Percentiles rank a stretch among this genome's conserved stretches.
phyloP scores from a whole-genome alignment of 129 eudicot species.

The Silybum marianum region DNA sequence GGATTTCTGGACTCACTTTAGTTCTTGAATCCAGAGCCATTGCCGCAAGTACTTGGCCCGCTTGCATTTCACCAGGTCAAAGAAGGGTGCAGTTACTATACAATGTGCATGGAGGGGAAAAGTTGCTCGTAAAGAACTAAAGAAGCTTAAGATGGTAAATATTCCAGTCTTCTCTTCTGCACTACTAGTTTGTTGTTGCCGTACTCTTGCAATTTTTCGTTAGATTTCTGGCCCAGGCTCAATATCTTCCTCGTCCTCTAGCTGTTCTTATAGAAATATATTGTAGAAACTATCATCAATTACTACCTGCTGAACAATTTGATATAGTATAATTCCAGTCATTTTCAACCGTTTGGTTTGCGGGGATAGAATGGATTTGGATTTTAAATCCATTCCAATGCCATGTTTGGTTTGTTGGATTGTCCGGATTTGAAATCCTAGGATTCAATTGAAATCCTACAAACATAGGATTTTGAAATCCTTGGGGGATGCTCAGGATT shows the following conservation, averaged over 20 bases:
- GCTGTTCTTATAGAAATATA: background rate
- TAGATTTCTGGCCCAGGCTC: background rate
- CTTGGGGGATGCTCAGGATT: too few species aligned
- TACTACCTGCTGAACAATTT: background rate
- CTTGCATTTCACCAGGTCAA: constrained; percentile 51
- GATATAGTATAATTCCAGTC: background rate
- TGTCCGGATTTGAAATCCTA: background rate
- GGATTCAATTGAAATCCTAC: too few species aligned
- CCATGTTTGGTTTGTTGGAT: background rate
- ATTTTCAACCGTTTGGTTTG: background rate
- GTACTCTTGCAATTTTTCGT: background rate
- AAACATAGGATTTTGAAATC: too few species aligned
- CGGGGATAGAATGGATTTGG: background rate
- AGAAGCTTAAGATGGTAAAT: constrained; percentile 81
- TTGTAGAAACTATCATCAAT: constrained; percentile 1
- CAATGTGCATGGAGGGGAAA: constrained; percentile 97
- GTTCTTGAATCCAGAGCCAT: constrained; percentile 63
- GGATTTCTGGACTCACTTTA: constrained; percentile 17
- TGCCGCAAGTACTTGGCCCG: constrained; percentile 77
- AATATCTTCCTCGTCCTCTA: background rate
- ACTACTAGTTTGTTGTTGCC: background rate
- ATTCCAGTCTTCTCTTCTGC: constrained; percentile 24
- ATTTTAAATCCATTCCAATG: too few species aligned
- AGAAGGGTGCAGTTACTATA: constrained; percentile 75
- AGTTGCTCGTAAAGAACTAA: constrained; percentile 88